Conservation (phyloP, 2,329 filamentous ascomycete genomes). For the Trichoderma polysporum region DNA sequence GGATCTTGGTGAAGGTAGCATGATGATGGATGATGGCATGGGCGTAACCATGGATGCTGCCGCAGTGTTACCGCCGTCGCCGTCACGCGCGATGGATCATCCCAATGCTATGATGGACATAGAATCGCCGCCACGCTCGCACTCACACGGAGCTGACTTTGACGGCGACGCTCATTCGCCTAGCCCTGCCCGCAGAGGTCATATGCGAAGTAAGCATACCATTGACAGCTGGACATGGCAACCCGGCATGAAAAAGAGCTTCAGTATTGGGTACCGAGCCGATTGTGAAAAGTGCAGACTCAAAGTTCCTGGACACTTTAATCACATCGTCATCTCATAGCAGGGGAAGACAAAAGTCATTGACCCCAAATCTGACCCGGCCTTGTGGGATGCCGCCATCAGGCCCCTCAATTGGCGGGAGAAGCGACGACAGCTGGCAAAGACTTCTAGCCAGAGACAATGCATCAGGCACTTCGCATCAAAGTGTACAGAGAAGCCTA, state of each 20-base stretch:
- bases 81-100: conserved; percentile 41
- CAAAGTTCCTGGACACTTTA: conserved; percentile 77
- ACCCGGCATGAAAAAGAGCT: conserved; percentile 65
- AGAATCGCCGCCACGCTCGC: conserved; percentile 29
- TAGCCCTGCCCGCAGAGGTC: conserved; percentile 53
- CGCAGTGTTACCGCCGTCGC: conserved; percentile 26
- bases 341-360: conserved; percentile 30
- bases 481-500: background rate
- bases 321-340: conserved; percentile 71
- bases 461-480: background rate
- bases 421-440: conserved; percentile 21
- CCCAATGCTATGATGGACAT: conserved; percentile 41
- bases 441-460: background rate
- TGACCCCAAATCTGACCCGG: conserved; percentile 25
- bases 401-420: conserved; percentile 28
- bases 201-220: conserved; percentile 59
- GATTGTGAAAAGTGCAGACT: conserved; percentile 76
- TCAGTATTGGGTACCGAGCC: conserved; percentile 75
- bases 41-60: conserved; percentile 29
- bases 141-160: conserved; percentile 28
- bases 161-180: conserved; percentile 43
- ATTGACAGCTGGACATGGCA: conserved; percentile 61
- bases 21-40: conserved; percentile 36
- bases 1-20: conserved; percentile 32
- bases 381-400: conserved; percentile 31